A percentile compares a stretch with the other conserved stretches of the same genome.
These are phyloP conservation scores for Aspergillus fructus DNA, from an alignment of 2,329 filamentous ascomycete species.

Conservation along the genomic window DNA sequence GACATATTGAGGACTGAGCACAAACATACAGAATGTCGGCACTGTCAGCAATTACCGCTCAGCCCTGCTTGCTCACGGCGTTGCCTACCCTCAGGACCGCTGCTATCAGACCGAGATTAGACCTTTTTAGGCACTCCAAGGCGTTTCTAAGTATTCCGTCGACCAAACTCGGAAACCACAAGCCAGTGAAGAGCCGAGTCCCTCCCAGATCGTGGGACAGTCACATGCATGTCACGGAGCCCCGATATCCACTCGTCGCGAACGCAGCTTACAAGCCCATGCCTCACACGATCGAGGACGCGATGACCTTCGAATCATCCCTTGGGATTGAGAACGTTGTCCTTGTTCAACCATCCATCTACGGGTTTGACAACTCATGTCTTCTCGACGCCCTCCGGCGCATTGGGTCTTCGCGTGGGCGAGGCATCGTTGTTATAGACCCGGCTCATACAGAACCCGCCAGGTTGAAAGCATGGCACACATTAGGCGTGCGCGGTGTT, in stretches of 20 bases:
- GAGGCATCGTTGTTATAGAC: conserved; percentile 60
- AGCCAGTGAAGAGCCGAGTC: conserved; percentile 23
- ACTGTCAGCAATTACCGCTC: not conserved
- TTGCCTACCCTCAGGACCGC: conserved; percentile 4
- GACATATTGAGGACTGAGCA: not conserved
- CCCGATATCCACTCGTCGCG: conserved; percentile 50
- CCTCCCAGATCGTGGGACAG: conserved; percentile 55
- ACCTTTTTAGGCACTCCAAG: not conserved
- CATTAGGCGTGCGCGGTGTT: conserved; percentile 58
- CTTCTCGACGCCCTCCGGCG: conserved; percentile 54
- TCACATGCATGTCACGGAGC: conserved; percentile 65
- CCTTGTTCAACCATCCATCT: conserved; percentile 62
- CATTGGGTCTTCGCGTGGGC: conserved; percentile 51
- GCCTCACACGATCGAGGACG: conserved; percentile 52
- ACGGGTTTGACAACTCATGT: conserved; percentile 61
- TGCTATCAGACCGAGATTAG: conserved; percentile 22
- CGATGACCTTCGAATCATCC: conserved; percentile 51
- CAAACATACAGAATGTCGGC: not conserved
- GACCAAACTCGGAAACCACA: not conserved
- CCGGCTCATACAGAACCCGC: conserved; percentile 39
- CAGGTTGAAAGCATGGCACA: conserved; percentile 55
- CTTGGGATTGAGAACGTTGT: conserved; percentile 58
- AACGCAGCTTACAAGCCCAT: conserved; percentile 53
- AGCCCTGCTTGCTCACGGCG: not conserved
- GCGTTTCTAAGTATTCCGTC: not conserved